phyloP scores from a whole-genome alignment of 2,329 filamentous ascomycete genomes.

The Trichoderma afroharzianum region DNA sequence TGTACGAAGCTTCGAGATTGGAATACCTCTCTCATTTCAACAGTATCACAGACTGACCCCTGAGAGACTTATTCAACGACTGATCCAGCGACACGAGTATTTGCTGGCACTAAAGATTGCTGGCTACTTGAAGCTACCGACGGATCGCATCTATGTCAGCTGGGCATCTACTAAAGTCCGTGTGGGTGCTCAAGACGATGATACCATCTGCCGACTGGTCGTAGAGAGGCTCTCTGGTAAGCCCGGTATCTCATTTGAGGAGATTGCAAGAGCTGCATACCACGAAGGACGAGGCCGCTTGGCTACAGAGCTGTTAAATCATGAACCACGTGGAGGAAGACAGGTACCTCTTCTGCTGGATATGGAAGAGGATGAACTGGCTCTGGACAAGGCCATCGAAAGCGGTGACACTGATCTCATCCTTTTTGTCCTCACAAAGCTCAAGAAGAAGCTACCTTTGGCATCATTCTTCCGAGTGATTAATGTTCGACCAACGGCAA shows the following conservation, averaged over 20 bases:
- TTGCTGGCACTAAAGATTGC: conserved; percentile 85
- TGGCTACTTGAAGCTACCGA: conserved; percentile 78
- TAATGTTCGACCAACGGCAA: conserved; percentile 79
- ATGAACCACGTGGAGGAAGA: conserved; percentile 90
- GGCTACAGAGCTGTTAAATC: conserved; percentile 85
- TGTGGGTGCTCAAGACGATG: conserved; percentile 78
- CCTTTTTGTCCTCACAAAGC: conserved; percentile 79
- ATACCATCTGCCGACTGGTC: conserved; percentile 79
- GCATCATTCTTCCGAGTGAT: conserved; percentile 91
- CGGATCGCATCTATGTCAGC: conserved; percentile 89
- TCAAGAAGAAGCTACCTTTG: conserved; percentile 86
- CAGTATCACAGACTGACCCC: conserved; percentile 90
- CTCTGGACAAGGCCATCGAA: conserved; percentile 93
- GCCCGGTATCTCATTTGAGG: conserved; percentile 90
- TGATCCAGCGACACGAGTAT: conserved; percentile 88
- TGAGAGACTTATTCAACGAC: conserved; percentile 77
- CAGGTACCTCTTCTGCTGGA: conserved; percentile 89
- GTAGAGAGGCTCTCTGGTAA: conserved; percentile 85
- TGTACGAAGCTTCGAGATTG: conserved; percentile 85
- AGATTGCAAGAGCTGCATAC: conserved; percentile 88
- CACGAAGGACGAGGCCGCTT: conserved; percentile 88
- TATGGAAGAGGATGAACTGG: conserved; percentile 95
- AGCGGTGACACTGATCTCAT: conserved; percentile 92
- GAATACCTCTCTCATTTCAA: conserved; percentile 85
- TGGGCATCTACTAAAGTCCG: conserved; percentile 96